phyloP scores from a whole-genome alignment of 2,329 filamentous ascomycete genomes.

The Chaetomiaceae sp. region DNA sequence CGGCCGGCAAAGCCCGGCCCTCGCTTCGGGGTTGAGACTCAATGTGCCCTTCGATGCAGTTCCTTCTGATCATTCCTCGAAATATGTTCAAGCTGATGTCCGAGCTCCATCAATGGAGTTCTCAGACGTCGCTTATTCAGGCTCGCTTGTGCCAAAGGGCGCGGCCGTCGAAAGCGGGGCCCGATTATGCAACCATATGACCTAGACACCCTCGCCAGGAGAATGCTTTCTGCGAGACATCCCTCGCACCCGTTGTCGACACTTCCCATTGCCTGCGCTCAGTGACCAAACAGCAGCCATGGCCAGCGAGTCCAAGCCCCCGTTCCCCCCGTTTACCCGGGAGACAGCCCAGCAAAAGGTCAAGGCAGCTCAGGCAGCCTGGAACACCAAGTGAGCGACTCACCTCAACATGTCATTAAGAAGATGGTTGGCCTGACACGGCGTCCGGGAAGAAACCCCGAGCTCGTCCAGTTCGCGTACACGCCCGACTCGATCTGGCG shows the following conservation, averaged over 20 bases:
- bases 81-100: no score
- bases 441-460: slow-evolving; percentile 59
- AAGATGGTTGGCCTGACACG: neutral
- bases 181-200: no score
- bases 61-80: no score
- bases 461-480: slow-evolving; percentile 65
- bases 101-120: neutral
- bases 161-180: no score
- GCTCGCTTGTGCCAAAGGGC: neutral
- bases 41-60: no score
- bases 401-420: no score
- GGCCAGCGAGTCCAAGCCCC: slow-evolving; percentile 34
- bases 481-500: slow-evolving; percentile 75
- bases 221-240: no score
- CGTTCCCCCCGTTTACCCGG: slow-evolving; percentile 67
- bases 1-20: no score
- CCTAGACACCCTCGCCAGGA: no score
- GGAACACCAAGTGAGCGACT: slow-evolving; percentile 64
- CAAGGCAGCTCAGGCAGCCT: slow-evolving; percentile 76
- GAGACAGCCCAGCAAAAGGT: slow-evolving; percentile 72
- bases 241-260: neutral
- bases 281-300: slow-evolving; percentile 15
- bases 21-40: no score
- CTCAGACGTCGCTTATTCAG: neutral
- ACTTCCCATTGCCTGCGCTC: no score